Conservation (phyloP, 495 filamentous ascomycete species). For the Xylaria longipes region DNA sequence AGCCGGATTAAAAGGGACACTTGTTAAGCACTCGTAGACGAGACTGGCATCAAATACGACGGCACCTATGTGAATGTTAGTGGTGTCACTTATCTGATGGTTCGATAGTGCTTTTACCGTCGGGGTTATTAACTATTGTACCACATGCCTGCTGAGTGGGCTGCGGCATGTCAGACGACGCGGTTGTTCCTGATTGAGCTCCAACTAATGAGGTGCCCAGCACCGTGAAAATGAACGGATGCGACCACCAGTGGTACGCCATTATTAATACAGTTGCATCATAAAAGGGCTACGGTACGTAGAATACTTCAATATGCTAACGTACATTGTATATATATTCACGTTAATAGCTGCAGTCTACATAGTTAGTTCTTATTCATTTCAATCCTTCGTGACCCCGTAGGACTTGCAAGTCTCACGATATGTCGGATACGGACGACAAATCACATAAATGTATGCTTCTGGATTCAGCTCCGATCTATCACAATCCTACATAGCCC, state of each 20-base stretch:
- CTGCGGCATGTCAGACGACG: background rate
- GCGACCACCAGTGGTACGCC: slow-evolving; percentile 10
- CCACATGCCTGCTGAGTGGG: background rate
- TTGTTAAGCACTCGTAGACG: slow-evolving; percentile 60
- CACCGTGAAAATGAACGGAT: slow-evolving; percentile 1
- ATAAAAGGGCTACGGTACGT: background rate
- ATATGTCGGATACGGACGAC: background rate
- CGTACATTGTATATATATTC: background rate
- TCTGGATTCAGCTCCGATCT: background rate
- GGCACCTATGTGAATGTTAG: slow-evolving; percentile 6
- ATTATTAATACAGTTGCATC: slow-evolving; percentile 10
- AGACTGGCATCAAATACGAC: slow-evolving; percentile 45
- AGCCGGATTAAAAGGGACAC: slow-evolving; percentile 61
- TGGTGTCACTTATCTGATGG: background rate
- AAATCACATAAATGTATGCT: background rate
- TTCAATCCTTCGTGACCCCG: background rate
- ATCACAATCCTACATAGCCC: background rate
- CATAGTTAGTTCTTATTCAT: background rate
- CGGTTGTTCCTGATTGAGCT: background rate
- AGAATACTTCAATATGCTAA: background rate
- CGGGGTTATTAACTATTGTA: slow-evolving; percentile 2
- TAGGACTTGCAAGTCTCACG: slow-evolving; percentile 1
- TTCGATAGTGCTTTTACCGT: background rate
- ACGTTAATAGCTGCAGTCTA: background rate
- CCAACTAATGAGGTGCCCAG: slow-evolving; percentile 4